These are phyloP conservation scores for Lizonia empirigonia DNA, from an alignment of 2,329 filamentous ascomycete species.

Conservation along the genomic window DNA sequence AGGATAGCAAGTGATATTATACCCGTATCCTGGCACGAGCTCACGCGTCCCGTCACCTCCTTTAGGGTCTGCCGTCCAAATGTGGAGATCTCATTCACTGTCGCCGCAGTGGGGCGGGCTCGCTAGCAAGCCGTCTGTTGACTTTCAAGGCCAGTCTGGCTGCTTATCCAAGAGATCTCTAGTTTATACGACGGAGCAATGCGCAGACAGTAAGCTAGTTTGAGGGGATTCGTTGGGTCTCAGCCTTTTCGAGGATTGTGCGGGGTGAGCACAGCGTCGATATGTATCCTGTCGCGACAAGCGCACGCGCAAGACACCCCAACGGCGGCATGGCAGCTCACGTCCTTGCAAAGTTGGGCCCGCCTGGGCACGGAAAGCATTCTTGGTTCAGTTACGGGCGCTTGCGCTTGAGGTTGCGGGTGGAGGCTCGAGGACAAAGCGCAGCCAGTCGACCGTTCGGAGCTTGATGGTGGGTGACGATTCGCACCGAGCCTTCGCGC, in stretches of 20 bases:
- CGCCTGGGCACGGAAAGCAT: constrained; percentile 34
- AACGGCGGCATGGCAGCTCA: constrained; percentile 30
- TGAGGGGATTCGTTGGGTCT: constrained; percentile 34
- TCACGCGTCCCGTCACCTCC: constrained; percentile 34
- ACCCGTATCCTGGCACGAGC: constrained; percentile 26
- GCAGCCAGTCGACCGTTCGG: constrained; percentile 40
- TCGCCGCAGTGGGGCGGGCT: constrained; percentile 41
- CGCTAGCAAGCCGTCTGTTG: constrained; percentile 34
- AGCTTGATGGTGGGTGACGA: constrained; percentile 38
- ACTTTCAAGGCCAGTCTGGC: constrained; percentile 27
- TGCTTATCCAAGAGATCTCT: constrained; percentile 27
- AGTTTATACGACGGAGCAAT: constrained; percentile 21
- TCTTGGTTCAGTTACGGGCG: constrained; percentile 40
- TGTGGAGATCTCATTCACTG: constrained; percentile 36
- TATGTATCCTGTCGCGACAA: constrained; percentile 42
- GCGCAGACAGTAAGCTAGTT: constrained; percentile 19
- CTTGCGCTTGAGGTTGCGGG: constrained; percentile 45
- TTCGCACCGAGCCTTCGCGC: constrained; percentile 43
- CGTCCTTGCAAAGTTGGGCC: constrained; percentile 34
- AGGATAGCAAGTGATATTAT: constrained; percentile 36
- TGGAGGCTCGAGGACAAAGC: constrained; percentile 39
- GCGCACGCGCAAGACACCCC: constrained; percentile 32
- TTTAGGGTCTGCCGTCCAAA: constrained; percentile 35
- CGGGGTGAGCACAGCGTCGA: constrained; percentile 34
- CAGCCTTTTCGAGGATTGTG: constrained; percentile 31